A percentile compares a stretch with the other conserved stretches of the same genome.
These are phyloP conservation scores for Zygoascus flipseniorum DNA, from an alignment of 805 yeast genomes.

Conservation along the genomic window DNA sequence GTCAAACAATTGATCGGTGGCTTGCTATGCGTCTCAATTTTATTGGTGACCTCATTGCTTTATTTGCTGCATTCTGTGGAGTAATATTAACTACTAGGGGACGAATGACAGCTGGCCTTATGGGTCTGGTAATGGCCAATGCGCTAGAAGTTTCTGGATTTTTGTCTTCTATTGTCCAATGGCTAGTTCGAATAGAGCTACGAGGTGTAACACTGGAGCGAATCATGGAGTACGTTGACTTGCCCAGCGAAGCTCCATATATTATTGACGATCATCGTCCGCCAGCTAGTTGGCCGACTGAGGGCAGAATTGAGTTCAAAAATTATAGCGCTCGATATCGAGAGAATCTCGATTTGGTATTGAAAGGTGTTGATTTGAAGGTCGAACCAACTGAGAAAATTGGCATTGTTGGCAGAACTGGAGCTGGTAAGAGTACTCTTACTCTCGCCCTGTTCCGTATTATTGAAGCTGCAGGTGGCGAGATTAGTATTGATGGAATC, in stretches of 20 bases:
- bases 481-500: conserved; percentile 47
- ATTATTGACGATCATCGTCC: conserved; percentile 58
- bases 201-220: conserved; percentile 83
- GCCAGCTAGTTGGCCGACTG: conserved; percentile 56
- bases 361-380: conserved; percentile 52
- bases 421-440: conserved; percentile 81
- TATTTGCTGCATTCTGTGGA: conserved; percentile 70
- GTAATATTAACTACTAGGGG: conserved; percentile 46
- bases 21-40: conserved; percentile 80
- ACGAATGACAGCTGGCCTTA: conserved; percentile 64
- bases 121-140: conserved; percentile 83
- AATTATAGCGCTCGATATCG: conserved; percentile 65
- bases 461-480: conserved; percentile 44
- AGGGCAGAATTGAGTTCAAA: conserved; percentile 55
- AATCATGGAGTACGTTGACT: conserved; percentile 26
- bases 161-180: conserved; percentile 82
- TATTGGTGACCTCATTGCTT: conserved; percentile 71
- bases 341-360: conserved; percentile 62
- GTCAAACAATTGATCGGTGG: conserved; percentile 85
- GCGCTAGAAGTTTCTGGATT: conserved; percentile 80
- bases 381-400: conserved; percentile 70
- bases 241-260: conserved; percentile 57
- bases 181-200: conserved; percentile 89
- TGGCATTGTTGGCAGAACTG: conserved; percentile 86
- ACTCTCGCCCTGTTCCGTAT: conserved; percentile 63